phyloP scores from a whole-genome alignment of 345 rosid genomes.

The Sonneratia caseolaris region DNA sequence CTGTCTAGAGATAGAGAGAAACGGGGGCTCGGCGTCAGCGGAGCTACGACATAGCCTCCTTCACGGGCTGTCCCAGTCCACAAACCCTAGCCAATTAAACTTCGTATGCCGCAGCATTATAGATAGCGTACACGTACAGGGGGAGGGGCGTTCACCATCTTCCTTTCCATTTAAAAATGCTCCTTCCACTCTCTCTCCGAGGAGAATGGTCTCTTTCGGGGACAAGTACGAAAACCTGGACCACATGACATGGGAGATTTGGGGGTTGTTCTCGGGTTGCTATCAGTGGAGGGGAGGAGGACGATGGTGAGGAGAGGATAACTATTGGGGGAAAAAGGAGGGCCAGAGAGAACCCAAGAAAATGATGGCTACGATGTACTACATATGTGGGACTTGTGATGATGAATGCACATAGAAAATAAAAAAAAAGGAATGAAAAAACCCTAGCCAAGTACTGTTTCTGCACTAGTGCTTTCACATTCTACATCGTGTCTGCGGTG shows the following conservation, averaged over 20 bases:
- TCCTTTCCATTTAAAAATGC: conserved; percentile 47
- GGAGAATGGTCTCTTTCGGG: conserved; percentile 23
- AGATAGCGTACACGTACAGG: not conserved
- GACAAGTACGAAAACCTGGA: conserved; percentile 54
- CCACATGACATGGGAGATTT: conserved; percentile 48
- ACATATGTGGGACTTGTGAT: conserved; percentile 9
- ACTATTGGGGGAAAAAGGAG: conserved; percentile 15
- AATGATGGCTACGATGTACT: conserved; percentile 10
- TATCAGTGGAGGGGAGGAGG: conserved; percentile 22
- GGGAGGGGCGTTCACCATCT: conserved; percentile 3
- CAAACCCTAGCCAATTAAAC: not conserved
- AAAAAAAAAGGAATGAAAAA: not conserved
- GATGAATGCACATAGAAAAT: conserved; percentile 12
- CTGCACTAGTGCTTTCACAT: not conserved
- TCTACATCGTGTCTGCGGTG: not conserved
- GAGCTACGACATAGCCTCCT: not conserved
- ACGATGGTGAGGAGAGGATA: conserved; percentile 17
- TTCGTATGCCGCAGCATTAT: not conserved
- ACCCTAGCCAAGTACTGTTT: not conserved
- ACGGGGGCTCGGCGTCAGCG: too few species aligned
- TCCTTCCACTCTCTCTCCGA: conserved; percentile 13
- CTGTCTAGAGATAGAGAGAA: too few species aligned
- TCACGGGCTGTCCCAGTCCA: not conserved
- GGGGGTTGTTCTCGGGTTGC: conserved; percentile 64
- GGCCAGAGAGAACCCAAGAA: conserved; percentile 4